Base-by-base conservation (phyloP, 2,329 filamentous ascomycete genomes). In the Cryoendolithus antarcticus region DNA sequence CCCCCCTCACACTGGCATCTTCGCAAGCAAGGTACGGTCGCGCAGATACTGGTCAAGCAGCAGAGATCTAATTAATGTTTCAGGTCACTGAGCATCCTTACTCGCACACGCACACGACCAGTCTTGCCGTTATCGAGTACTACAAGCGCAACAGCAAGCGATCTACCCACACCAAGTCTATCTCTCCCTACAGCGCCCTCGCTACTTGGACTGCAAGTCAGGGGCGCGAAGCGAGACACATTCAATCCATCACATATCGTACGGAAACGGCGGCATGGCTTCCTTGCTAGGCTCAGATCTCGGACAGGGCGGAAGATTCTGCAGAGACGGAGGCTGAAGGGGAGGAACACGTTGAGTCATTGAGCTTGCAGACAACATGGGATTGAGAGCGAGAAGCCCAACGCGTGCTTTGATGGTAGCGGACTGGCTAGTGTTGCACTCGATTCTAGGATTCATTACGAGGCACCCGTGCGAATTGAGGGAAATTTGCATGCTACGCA, bases 181-280 rank as follows among this genome's bases (percentile, higher is more conserved):
- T 47, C 15, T 39, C 42, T 34, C 38, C 46, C 32, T 15, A 43
- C 8, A 43, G 40, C 29, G 10, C 39, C 62, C 1, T 55, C 52
- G 2, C 46, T 65, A 6, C 52, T 54, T 7, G 45, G 55, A 29
- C 52, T 58, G 15, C 65, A 68, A 48, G 59, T 67, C 13, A 59
- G 66, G 31, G 63, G 62, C 48, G 64, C 62, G 2, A 67, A 66
- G 21, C 65, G 75, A 46, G 60, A 69, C 41, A 79, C 75, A 32
- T 78, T 67, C 51, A 71, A 72, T 40, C 74, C 74, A 7, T 75
- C 69, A 37, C 71, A 77, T 45, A 53, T 68, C 33, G 71, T 77
- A 32, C 65, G 76, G 54, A 80, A 79, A 61, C 64, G 75, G 45
- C 65, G 75, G 49, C 71, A 75, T 59, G 75, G 75, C 2, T 79